phyloP scores from a whole-genome alignment of 306 rosid species.

The Sicyos baderoa region DNA sequence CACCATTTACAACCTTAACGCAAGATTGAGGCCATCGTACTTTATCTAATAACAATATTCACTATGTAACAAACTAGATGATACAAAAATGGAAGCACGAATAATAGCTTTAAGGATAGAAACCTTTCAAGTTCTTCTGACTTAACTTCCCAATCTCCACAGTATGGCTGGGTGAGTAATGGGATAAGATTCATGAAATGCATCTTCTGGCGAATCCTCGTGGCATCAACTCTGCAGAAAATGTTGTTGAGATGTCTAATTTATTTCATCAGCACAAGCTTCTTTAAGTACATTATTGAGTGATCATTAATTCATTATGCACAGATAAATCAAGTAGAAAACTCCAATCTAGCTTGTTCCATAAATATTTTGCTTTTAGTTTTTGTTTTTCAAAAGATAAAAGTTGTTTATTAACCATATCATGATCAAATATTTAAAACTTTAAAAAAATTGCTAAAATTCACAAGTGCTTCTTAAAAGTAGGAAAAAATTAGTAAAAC shows the following conservation, averaged over 20 bases:
- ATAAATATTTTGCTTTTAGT: not conserved
- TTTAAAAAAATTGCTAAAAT: not conserved
- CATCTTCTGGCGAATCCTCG: not conserved
- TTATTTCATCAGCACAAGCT: not conserved
- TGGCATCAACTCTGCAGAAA: constrained; percentile 10
- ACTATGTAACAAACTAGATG: not conserved
- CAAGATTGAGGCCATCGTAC: not conserved
- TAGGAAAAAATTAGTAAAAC: not conserved
- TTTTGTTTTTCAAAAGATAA: not conserved
- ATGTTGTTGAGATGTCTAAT: not conserved
- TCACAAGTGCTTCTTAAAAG: not conserved
- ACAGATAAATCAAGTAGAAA: too few relatives aligned
- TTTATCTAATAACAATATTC: not conserved
- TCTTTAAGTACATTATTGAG: not conserved
- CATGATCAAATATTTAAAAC: not conserved
- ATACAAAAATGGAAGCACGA: constrained; percentile 16
- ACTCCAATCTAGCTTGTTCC: not conserved
- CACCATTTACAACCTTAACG: not conserved
- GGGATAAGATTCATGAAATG: not conserved
- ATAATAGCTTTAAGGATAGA: not conserved
- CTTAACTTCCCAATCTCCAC: not conserved
- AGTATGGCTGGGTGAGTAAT: not conserved
- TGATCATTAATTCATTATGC: too few relatives aligned
- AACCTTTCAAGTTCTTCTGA: not conserved
- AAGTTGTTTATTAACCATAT: not conserved